Conservation (phyloP, 352 stramenopile species). For the Blastocystis sp. region DNA sequence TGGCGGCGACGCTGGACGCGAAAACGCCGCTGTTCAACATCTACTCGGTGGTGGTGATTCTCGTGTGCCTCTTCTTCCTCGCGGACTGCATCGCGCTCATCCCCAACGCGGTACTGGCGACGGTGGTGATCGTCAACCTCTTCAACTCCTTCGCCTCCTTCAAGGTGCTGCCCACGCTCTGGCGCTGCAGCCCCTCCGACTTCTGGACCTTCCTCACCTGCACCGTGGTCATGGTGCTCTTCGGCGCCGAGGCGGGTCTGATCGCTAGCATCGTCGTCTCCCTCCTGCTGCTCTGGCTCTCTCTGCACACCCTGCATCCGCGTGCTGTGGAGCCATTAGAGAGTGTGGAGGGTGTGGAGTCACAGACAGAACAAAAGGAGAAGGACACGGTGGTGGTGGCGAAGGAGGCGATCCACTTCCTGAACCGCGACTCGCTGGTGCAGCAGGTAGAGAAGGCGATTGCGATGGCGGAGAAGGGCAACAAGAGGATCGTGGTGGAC, state of each 20-base stretch:
- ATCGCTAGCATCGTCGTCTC: neutral
- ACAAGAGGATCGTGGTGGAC: neutral
- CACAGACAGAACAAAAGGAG: neutral
- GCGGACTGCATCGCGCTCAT: conserved; percentile 26
- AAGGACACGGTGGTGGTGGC: neutral
- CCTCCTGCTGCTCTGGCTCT: neutral
- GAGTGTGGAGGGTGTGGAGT: neutral
- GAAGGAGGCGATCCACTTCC: neutral
- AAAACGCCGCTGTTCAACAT: conserved; percentile 18
- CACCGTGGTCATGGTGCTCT: conserved; percentile 13
- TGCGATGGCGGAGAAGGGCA: neutral
- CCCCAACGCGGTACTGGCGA: conserved; percentile 13
- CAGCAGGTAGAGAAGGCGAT: neutral
- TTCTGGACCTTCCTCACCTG: conserved; percentile 9
- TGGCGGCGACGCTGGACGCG: conserved; percentile 24
- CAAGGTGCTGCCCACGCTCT: neutral
- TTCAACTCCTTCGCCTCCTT: conserved; percentile 19
- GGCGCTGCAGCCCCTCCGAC: neutral
- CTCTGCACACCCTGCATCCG: neutral
- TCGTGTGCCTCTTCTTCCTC: conserved; percentile 24
- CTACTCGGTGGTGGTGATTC: conserved; percentile 1
- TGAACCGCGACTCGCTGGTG: conserved; percentile 2
- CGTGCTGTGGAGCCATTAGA: neutral
- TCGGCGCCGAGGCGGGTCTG: neutral
- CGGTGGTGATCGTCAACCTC: conserved; percentile 55